Evolutionary conservation across 306 rosid species (phyloP), one percentile per base, ranked within the genome.

Genomic region (Vigna angularis): DNA sequence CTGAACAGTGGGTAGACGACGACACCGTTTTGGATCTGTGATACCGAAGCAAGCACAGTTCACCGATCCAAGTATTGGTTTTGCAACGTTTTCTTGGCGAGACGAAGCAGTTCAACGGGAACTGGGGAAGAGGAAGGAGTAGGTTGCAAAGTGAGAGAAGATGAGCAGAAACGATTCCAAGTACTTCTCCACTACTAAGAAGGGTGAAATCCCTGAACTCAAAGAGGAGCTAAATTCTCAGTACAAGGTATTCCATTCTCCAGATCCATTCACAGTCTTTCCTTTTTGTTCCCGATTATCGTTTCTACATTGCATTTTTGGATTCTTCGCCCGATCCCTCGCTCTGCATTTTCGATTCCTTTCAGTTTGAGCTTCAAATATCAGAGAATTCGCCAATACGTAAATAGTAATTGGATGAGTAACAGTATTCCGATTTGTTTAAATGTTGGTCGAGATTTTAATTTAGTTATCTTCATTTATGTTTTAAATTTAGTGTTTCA

Each of bases 221-320:
- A 96, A 96, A 62, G 99, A 96, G 83, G 99, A 96, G 94, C 99
- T 96, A 78, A 96, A 96, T 93, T 96, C 99, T 72, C 99, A 96
- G 92, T 96, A 96, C 91, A 95, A 95, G 99, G 99, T 91, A 36
- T 10, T 32, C 64, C 40, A 16, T 52, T 53, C 47, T 52, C 52
- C 76, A 66, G 79, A 66, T 68, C 78, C 84, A 49, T 75, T 2
- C 50, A 20, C 69, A 77, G 71, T 72, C 48, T 62, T 69, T 26
- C 50, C 13, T 44, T 9, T 20, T 36, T 57, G 44, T 53, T 56
- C 24, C 4, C 14, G 32, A 30, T 75, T 22, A 48, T 65, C 9
- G 9, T 72, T 77, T 74, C 72, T 76, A 16, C 70, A 81, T 81
- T 72, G 53, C 49, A 9, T 36, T 79, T 30, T 73, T 16, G 52